phyloP scores from a whole-genome alignment of 305 asterid genomes.

The Solanum hybrid region DNA sequence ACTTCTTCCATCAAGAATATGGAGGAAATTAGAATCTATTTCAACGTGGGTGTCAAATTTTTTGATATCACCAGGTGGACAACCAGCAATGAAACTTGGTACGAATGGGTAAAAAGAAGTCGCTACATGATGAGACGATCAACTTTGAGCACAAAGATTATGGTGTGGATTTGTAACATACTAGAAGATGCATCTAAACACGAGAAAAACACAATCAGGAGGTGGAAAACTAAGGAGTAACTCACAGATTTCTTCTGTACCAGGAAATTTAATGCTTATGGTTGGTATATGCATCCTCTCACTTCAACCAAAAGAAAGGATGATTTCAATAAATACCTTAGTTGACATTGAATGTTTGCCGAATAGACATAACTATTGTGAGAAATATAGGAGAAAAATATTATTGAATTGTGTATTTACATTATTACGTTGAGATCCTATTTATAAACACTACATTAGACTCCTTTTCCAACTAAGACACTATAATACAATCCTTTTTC shows the following conservation, averaged over 20 bases:
- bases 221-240: background rate
- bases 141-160: background rate
- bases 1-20: background rate
- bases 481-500: background rate
- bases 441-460: background rate
- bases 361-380: background rate
- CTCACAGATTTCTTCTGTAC: background rate
- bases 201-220: background rate
- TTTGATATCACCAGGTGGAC: background rate
- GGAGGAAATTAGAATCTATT: background rate
- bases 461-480: background rate
- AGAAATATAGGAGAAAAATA: background rate
- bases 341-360: background rate
- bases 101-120: background rate
- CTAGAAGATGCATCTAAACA: background rate
- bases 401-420: background rate
- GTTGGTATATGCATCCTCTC: background rate
- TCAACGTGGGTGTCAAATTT: background rate
- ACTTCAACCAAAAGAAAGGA: background rate
- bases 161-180: background rate
- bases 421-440: background rate
- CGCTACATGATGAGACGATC: background rate
- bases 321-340: background rate
- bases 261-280: background rate
- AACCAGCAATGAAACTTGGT: background rate